Evolutionary conservation across 495 filamentous ascomycete species (phyloP).

Genomic region (Penicillium nucicola): DNA sequence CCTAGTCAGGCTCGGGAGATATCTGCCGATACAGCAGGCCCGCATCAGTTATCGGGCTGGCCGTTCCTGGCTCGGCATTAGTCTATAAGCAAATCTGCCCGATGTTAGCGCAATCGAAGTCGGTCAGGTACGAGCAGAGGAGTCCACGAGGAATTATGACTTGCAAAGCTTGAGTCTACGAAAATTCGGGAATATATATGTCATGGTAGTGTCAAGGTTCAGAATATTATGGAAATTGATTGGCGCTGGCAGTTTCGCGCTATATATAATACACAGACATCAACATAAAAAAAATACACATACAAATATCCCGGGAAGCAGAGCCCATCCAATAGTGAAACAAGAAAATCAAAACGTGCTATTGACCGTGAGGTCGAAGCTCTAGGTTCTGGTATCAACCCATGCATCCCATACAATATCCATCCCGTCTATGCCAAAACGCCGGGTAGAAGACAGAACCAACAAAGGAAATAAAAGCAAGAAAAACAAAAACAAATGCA

Average conservation of each 20-base stretch:
- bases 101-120: slow-evolving; percentile 14
- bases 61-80: slow-evolving; percentile 22
- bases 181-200: background rate
- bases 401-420: slow-evolving; percentile 40
- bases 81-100: slow-evolving; percentile 29
- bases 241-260: slow-evolving; percentile 13
- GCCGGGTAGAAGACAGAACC: slow-evolving; percentile 23
- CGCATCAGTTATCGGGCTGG: slow-evolving; percentile 19
- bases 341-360: slow-evolving; percentile 25
- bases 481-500: slow-evolving; percentile 19
- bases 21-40: slow-evolving; percentile 14
- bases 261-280: slow-evolving; percentile 21
- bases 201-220: slow-evolving; percentile 8
- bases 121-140: slow-evolving; percentile 9
- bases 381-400: slow-evolving; percentile 49
- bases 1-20: slow-evolving; percentile 11
- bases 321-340: slow-evolving; percentile 13
- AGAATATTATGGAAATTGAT: background rate
- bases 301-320: slow-evolving; percentile 13
- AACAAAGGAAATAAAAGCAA: slow-evolving; percentile 19
- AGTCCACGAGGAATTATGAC: background rate
- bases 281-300: slow-evolving; percentile 9
- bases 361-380: slow-evolving; percentile 44
- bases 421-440: slow-evolving; percentile 45
- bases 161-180: slow-evolving; percentile 2